These are phyloP conservation scores for Paramecium tetraurelia DNA, from an alignment of 73 alveolate genomes.

Conservation along the genomic window DNA sequence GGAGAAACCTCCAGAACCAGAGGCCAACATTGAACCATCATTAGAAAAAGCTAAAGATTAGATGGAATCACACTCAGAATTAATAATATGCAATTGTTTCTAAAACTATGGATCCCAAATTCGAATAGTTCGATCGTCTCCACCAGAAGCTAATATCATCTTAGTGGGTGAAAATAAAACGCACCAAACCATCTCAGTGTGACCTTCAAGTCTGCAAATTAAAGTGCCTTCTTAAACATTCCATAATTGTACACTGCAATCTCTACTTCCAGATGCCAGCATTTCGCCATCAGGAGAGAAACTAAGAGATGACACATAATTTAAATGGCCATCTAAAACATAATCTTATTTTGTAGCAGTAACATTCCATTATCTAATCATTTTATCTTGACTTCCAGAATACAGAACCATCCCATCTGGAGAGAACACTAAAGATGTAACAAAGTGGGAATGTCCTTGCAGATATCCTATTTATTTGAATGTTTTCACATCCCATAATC, in stretches of 20 bases:
- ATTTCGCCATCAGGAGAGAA: slow-evolving; percentile 64
- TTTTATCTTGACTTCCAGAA: not conserved
- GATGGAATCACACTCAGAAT: not conserved
- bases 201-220: not conserved
- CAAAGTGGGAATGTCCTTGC: not conserved
- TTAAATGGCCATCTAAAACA: slow-evolving; percentile 79
- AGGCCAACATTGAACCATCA: slow-evolving; percentile 81
- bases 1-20: not conserved
- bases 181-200: not conserved
- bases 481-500: not conserved
- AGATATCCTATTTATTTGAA: not conserved
- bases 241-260: not conserved
- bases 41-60: slow-evolving; percentile 84
- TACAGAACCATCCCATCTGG: not conserved
- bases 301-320: slow-evolving; percentile 82
- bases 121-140: not conserved
- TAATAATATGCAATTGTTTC: not conserved
- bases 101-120: not conserved
- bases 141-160: not conserved
- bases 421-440: not conserved
- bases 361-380: not conserved
- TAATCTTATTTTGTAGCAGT: not conserved
- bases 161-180: not conserved
- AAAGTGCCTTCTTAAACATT: not conserved
- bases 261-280: not conserved